A percentile compares a stretch with the other conserved stretches of the same genome.
Conservation (phyloP, 2,329 filamentous ascomycete genomes). For the Calycina herbarum region DNA sequence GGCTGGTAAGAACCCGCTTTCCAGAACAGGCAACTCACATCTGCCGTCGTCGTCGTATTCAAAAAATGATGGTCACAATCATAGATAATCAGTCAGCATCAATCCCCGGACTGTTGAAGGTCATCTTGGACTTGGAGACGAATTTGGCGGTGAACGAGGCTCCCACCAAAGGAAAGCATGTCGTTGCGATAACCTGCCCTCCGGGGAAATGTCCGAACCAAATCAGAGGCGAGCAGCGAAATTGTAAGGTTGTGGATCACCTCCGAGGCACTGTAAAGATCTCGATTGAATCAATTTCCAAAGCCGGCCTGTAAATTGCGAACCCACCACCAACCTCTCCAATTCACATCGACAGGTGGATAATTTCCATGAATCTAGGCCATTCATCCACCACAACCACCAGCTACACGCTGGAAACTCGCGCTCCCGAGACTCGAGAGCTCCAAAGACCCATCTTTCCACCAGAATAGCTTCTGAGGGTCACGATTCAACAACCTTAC, state of each 20-base stretch:
- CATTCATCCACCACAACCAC: neutral
- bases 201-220: neutral
- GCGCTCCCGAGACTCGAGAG: neutral
- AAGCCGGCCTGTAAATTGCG: neutral
- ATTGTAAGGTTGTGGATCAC: too few relatives aligned
- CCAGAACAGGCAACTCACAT: neutral
- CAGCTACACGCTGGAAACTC: neutral
- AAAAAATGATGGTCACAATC: neutral
- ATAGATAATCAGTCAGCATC: neutral
- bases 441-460: neutral
- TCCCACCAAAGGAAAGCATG: neutral
- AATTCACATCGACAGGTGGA: neutral
- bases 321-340: slow-evolving; percentile 1
- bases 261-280: neutral
- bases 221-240: neutral
- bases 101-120: neutral
- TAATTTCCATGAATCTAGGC: neutral
- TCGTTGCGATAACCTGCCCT: neutral
- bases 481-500: slow-evolving; percentile 3
- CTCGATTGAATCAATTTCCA: neutral
- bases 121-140: slow-evolving; percentile 5
- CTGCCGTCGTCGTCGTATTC: neutral
- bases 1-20: neutral
- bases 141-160: slow-evolving; percentile 1
- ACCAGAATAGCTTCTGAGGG: neutral